These are phyloP conservation scores for Xylariales sp. DNA, from an alignment of 2,329 filamentous ascomycete genomes.

Conservation along the genomic window DNA sequence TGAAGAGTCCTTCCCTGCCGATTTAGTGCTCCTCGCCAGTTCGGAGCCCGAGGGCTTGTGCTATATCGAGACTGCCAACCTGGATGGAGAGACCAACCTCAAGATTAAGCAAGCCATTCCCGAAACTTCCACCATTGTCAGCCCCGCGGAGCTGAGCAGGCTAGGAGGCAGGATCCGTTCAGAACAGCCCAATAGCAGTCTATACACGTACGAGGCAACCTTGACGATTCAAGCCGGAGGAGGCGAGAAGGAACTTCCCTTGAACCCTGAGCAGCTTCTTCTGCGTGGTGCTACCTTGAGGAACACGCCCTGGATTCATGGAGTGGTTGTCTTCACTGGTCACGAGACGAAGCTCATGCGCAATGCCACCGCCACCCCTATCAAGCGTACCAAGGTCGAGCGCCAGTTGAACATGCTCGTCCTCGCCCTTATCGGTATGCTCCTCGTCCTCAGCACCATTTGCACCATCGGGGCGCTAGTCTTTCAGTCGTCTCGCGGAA, in stretches of 20 bases:
- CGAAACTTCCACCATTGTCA: conserved; percentile 85
- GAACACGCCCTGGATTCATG: conserved; percentile 97
- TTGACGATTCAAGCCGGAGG: conserved; percentile 86
- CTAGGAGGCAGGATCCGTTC: conserved; percentile 84
- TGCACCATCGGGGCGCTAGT: conserved; percentile 90
- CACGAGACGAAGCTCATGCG: conserved; percentile 99
- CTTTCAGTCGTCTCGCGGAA: conserved; percentile 59
- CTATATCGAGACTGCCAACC: conserved; percentile 97
- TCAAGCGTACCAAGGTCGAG: conserved; percentile 96
- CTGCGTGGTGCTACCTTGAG: conserved; percentile 88
- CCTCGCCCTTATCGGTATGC: conserved; percentile 79
- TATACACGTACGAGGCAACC: conserved; percentile 97
- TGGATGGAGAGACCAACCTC: conserved; percentile 96
- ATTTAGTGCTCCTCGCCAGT: conserved; percentile 85
- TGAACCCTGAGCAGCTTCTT: conserved; percentile 89
- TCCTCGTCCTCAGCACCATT: conserved; percentile 79
- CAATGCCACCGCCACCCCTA: conserved; percentile 93
- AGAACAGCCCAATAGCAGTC: conserved; percentile 95
- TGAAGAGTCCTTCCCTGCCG: conserved; percentile 91
- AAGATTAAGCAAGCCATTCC: conserved; percentile 98
- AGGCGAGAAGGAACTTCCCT: conserved; percentile 84
- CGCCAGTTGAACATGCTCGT: conserved; percentile 91
- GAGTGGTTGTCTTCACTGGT: conserved; percentile 92
- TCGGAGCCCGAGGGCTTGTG: conserved; percentile 97
- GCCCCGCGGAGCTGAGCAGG: conserved; percentile 77